Conservation (phyloP, 768 basidiomycete genomes). For the Crassisporium funariophilum region DNA sequence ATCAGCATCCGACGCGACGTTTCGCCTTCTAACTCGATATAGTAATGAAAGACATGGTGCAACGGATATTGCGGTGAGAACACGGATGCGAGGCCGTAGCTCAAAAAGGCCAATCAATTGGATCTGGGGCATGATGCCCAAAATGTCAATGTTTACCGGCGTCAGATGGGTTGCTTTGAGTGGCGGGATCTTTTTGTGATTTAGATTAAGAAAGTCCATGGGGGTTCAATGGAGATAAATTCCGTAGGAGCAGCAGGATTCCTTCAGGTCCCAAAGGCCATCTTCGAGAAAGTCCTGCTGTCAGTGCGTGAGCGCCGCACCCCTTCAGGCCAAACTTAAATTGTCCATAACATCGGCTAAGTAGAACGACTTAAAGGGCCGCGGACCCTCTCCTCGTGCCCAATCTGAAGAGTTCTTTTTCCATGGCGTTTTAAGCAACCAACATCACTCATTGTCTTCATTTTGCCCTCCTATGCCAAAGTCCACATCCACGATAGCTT, state of each 20-base stretch:
- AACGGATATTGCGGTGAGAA: slow-evolving; percentile 49
- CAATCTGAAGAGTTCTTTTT: slow-evolving; percentile 68
- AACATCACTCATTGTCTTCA: slow-evolving; percentile 28
- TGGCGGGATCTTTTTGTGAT: slow-evolving; percentile 32
- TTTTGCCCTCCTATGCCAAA: slow-evolving; percentile 44
- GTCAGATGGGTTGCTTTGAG: slow-evolving; percentile 22
- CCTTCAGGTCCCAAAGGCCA: slow-evolving; percentile 33
- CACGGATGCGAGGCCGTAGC: slow-evolving; percentile 32
- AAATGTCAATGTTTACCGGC: slow-evolving; percentile 23
- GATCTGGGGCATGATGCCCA: slow-evolving; percentile 24
- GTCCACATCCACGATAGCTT: slow-evolving; percentile 36
- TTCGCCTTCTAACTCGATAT: slow-evolving; percentile 42
- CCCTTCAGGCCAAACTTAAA: slow-evolving; percentile 53
- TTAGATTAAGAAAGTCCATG: slow-evolving; percentile 29
- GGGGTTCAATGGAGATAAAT: slow-evolving; percentile 41
- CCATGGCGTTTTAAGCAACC: slow-evolving; percentile 60
- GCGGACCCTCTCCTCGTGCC: slow-evolving; percentile 70
- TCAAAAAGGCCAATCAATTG: slow-evolving; percentile 18
- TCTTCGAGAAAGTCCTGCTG: slow-evolving; percentile 48
- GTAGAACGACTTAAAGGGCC: slow-evolving; percentile 48
- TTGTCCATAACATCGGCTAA: slow-evolving; percentile 52
- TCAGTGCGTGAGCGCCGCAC: slow-evolving; percentile 46
- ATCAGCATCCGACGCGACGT: slow-evolving; percentile 37
- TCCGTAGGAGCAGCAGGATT: slow-evolving; percentile 31
- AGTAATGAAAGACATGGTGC: slow-evolving; percentile 33